Evolutionary conservation across 2,329 filamentous ascomycete species (phyloP).

Genomic region (Fusarium keratoplasticum): DNA sequence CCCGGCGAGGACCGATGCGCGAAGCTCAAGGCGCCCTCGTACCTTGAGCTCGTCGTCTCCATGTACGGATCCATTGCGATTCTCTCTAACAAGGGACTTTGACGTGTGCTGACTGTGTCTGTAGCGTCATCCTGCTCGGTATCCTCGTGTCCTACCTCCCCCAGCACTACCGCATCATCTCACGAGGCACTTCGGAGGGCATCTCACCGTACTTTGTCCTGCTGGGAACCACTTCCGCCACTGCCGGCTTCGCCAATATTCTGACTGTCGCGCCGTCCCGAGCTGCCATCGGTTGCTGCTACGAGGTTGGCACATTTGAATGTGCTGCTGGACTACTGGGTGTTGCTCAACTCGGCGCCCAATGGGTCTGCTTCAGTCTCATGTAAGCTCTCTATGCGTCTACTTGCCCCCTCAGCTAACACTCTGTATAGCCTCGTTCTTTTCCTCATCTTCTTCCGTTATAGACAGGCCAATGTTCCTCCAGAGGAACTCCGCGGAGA

Average conservation of each 20-base stretch:
- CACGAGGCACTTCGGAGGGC: constrained; percentile 86
- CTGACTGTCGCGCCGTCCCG: constrained; percentile 86
- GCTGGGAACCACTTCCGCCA: constrained; percentile 91
- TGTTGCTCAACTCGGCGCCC: constrained; percentile 89
- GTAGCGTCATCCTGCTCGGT: constrained; percentile 81
- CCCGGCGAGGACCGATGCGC: constrained; percentile 55
- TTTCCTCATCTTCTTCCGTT: constrained; percentile 95
- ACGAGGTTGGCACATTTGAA: constrained; percentile 81
- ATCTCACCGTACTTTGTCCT: constrained; percentile 96
- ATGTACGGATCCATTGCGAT: constrained; percentile 55
- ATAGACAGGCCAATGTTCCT: constrained; percentile 63
- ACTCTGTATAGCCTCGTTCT: constrained; percentile 76
- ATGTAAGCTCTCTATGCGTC: constrained; percentile 72
- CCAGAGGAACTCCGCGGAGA: constrained; percentile 63
- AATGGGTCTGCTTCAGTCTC: constrained; percentile 91
- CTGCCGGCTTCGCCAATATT: constrained; percentile 92
- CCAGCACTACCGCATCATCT: constrained; percentile 92
- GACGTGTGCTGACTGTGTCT: constrained; percentile 7
- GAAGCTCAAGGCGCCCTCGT: constrained; percentile 63
- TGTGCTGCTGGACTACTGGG: constrained; percentile 89
- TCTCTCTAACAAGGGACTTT: not conserved
- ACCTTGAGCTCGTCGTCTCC: constrained; percentile 67
- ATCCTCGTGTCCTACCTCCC: constrained; percentile 94
- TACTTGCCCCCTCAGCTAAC: constrained; percentile 36
- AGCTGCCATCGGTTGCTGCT: constrained; percentile 87